Evolutionary conservation across 345 rosid genomes (phyloP).

Genomic region (Brassica carinata): DNA sequence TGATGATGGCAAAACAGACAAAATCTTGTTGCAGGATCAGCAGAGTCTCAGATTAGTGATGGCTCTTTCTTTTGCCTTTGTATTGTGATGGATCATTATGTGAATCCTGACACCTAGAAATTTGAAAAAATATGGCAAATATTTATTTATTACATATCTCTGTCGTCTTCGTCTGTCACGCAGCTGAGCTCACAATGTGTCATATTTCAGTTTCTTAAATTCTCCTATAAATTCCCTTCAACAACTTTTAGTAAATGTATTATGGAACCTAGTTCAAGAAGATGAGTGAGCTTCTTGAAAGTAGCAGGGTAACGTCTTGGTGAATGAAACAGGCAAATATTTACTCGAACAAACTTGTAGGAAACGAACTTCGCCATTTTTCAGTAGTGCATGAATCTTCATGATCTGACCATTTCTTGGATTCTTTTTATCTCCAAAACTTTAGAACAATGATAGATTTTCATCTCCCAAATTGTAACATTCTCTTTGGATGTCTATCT

Average conservation of each 20-base stretch:
- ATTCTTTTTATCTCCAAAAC: no score
- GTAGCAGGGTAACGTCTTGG: no score
- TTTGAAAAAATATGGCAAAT: background rate
- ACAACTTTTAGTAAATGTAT: background rate
- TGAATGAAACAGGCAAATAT: no score
- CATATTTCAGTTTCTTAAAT: background rate
- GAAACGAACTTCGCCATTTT: no score
- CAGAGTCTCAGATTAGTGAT: conserved; percentile 26
- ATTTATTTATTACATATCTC: conserved; percentile 25
- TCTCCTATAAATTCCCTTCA: background rate
- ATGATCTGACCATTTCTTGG: no score
- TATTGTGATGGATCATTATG: conserved; percentile 53
- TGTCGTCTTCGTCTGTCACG: conserved; percentile 35
- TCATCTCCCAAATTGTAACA: no score
- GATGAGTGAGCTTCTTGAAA: no score
- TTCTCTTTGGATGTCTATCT: no score
- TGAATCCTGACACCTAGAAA: conserved; percentile 40
- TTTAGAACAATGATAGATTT: no score
- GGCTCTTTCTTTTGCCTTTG: conserved; percentile 30
- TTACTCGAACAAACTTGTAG: no score
- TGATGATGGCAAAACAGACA: conserved; percentile 37
- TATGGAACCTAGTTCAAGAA: no score
- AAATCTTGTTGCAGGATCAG: conserved; percentile 32
- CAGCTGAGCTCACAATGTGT: background rate
- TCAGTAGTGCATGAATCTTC: no score